Conservation (phyloP, 495 filamentous ascomycete species). For the Penicillium longicatenatum region DNA sequence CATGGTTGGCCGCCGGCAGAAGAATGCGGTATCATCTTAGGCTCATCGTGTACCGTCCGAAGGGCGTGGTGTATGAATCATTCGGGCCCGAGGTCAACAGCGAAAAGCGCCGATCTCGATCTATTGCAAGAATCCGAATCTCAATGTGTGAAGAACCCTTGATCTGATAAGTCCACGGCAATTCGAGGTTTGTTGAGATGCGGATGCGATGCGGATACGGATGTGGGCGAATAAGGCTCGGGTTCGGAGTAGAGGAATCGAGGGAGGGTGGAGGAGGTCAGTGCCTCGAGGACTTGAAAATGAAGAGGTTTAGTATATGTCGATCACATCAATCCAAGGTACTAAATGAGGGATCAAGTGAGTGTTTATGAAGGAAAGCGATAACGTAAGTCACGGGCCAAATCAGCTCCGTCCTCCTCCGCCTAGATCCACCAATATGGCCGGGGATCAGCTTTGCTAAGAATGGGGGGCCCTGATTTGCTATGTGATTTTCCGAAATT, state of each 20-base stretch:
- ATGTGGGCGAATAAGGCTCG: background rate
- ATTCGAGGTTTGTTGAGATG: background rate
- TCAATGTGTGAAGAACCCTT: background rate
- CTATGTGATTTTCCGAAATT: background rate
- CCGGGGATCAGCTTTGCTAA: slow-evolving; percentile 9
- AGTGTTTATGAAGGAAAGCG: slow-evolving; percentile 19
- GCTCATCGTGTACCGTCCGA: slow-evolving; percentile 42
- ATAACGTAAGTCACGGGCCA: slow-evolving; percentile 25
- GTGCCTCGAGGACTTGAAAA: background rate
- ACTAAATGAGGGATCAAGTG: background rate
- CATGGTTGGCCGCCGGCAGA: slow-evolving; percentile 49
- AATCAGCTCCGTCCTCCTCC: slow-evolving; percentile 19
- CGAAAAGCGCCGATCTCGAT: background rate
- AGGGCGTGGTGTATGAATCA: slow-evolving; percentile 17
- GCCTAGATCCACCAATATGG: slow-evolving; percentile 13
- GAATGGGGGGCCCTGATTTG: slow-evolving; percentile 1
- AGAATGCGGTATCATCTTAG: slow-evolving; percentile 51
- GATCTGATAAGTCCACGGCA: background rate
- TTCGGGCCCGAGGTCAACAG: background rate
- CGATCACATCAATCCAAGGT: background rate
- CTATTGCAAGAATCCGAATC: background rate
- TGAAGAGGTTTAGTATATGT: background rate
- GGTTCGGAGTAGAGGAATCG: background rate
- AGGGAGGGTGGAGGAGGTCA: background rate
- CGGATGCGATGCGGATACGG: background rate